These are phyloP conservation scores for Torrubiella hemipterigena DNA, from an alignment of 2,329 filamentous ascomycete genomes.

Conservation along the genomic window DNA sequence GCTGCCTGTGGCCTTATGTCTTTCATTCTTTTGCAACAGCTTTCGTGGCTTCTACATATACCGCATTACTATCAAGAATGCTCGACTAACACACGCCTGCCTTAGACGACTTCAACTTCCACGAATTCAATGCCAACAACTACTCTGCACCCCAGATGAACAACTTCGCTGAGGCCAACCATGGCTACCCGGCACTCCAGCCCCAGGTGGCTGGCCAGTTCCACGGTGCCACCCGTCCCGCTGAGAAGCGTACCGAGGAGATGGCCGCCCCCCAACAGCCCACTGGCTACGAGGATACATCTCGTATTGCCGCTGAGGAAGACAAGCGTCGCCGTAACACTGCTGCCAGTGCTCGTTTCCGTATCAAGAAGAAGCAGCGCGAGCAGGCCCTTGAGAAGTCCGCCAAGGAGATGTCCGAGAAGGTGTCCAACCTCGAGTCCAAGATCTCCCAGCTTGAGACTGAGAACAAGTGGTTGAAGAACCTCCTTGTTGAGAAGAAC, in stretches of 20 bases:
- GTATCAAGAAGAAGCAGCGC: constrained; percentile 91
- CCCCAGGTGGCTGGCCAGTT: constrained; percentile 30
- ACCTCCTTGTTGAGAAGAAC: constrained; percentile 72
- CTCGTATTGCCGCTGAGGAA: constrained; percentile 68
- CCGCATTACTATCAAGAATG: not conserved
- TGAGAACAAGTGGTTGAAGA: constrained; percentile 74
- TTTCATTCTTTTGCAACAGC: not conserved
- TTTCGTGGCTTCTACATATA: not conserved
- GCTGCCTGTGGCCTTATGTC: not conserved
- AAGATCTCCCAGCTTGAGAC: constrained; percentile 68
- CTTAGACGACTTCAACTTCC: constrained; percentile 45
- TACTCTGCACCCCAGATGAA: constrained; percentile 39
- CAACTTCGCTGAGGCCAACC: constrained; percentile 20
- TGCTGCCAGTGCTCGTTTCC: constrained; percentile 77
- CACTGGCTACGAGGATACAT: constrained; percentile 55
- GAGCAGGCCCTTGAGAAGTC: constrained; percentile 75
- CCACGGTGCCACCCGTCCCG: constrained; percentile 15
- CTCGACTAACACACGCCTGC: constrained; percentile 26
- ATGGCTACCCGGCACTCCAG: constrained; percentile 39
- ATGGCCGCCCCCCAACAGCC: constrained; percentile 26
- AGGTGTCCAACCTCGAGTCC: constrained; percentile 60
- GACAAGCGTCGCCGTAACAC: constrained; percentile 86
- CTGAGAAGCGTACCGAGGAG: constrained; percentile 33
- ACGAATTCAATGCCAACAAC: constrained; percentile 39
- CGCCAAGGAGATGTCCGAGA: constrained; percentile 73